Evolutionary conservation across 768 basidiomycete species (phyloP).

Genomic region (Rhizopogon salebrosus): DNA sequence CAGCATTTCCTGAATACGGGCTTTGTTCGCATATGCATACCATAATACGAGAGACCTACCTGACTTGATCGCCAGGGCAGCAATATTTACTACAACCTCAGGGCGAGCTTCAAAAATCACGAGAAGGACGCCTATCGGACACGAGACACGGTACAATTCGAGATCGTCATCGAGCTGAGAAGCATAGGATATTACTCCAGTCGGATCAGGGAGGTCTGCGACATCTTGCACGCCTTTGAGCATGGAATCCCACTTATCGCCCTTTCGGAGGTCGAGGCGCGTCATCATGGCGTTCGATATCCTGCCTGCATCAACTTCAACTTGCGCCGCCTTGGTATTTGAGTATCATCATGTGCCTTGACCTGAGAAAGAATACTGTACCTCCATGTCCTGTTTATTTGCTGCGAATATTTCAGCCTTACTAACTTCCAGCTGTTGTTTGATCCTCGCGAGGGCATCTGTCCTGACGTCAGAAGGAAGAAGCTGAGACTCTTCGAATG

Average conservation of each 20-base stretch:
- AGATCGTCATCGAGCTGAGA: slow-evolving; percentile 82
- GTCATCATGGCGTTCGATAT: slow-evolving; percentile 84
- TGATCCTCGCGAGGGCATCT: slow-evolving; percentile 66
- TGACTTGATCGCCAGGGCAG: slow-evolving; percentile 92
- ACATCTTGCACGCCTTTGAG: slow-evolving; percentile 87
- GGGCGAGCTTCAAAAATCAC: slow-evolving; percentile 98
- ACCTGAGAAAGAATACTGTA: slow-evolving; percentile 24
- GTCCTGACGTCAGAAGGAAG: slow-evolving; percentile 63
- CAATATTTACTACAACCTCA: slow-evolving; percentile 97
- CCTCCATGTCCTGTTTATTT: slow-evolving; percentile 78
- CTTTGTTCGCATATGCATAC: background rate
- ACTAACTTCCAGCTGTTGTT: slow-evolving; percentile 54
- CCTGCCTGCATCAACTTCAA: slow-evolving; percentile 74
- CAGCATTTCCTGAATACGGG: slow-evolving; percentile 73
- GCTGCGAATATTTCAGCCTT: slow-evolving; percentile 73
- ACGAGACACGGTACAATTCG: slow-evolving; percentile 90
- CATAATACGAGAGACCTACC: slow-evolving; percentile 43
- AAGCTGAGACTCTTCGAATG: slow-evolving; percentile 87
- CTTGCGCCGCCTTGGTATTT: slow-evolving; percentile 57
- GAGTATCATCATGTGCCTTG: background rate
- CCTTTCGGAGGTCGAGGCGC: slow-evolving; percentile 71
- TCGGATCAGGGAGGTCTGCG: slow-evolving; percentile 80
- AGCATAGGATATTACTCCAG: slow-evolving; percentile 82
- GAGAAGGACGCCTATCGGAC: slow-evolving; percentile 92
- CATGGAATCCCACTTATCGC: slow-evolving; percentile 94